Evolutionary conservation across 2,329 filamentous ascomycete genomes (phyloP), one percentile per base, ranked within the genome.

Genomic region (Aspergillus candidus): DNA sequence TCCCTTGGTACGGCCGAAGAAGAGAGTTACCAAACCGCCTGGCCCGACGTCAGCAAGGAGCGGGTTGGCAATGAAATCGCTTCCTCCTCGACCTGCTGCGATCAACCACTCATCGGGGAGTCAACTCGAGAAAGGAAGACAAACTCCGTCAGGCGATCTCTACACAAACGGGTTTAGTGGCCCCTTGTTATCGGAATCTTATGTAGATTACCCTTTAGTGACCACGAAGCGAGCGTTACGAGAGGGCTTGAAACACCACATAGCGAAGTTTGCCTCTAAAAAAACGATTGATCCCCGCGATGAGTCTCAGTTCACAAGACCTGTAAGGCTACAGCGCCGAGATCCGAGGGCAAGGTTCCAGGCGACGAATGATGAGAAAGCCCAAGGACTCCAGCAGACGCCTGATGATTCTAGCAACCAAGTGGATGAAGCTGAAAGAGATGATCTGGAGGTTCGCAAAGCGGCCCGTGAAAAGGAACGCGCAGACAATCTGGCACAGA

Each of bases 401-500:
- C 55, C 50, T 4, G 55, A 62, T 15, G 55, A 57, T 33, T 52
- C 52, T 43, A 59, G 58, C 27, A 61, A 76, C 54, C 76, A 77
- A 43, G 64, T 83, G 42, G 86, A 88, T 31, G 86, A 89, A 55
- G 77, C 77, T 49, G 79, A 83, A 54, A 72, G 78, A 11, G 79
- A 82, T 58, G 72, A 73, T 46, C 64, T 78, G 44, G 78, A 80
- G 52, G 72, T 72, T 4, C 70, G 73, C 31, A 76, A 86, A 63
- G 85, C 84, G 0, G 88, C 94, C 53, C 83, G 87, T 43, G 88
- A 94, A 51, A 87, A 86, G 18, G 86, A 94, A 61, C 83, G 87
- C 14, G 89, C 91, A 13, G 79, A 88, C 32, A 93, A 95, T 55
- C 77, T 91, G 59, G 90, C 93, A 30, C 88, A 94, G 67, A 97